Conservation (phyloP, 2,329 filamentous ascomycete species). For the Penicillium sp. region DNA sequence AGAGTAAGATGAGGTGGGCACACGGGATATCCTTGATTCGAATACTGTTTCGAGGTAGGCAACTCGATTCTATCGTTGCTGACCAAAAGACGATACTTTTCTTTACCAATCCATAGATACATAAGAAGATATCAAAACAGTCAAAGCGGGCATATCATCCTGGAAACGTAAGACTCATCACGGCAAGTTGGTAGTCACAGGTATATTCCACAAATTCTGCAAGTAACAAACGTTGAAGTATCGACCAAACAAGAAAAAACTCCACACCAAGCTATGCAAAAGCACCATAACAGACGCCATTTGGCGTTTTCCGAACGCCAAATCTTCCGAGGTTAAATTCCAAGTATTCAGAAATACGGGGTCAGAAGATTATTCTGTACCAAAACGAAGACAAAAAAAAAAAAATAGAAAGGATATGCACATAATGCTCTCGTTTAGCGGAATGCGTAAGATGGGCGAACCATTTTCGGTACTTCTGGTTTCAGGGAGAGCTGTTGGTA, state of each 20-base stretch:
- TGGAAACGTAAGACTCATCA: neutral
- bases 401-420: neutral
- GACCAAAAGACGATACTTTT: neutral
- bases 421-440: constrained; percentile 23
- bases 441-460: constrained; percentile 45
- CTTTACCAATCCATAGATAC: neutral
- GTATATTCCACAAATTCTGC: neutral
- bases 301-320: constrained; percentile 7
- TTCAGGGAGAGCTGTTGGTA: constrained; percentile 49
- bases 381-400: neutral
- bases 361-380: constrained; percentile 10
- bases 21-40: too few species aligned
- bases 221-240: neutral
- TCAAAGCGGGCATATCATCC: neutral
- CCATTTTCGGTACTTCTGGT: constrained; percentile 42
- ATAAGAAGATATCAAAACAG: neutral
- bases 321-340: neutral
- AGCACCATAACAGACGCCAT: neutral
- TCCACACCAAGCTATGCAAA: constrained; percentile 12
- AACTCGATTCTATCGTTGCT: neutral
- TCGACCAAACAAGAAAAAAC: neutral
- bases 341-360: neutral
- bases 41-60: neutral
- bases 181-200: neutral
- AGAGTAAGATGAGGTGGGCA: too few species aligned